phyloP scores from a whole-genome alignment of 805 yeast genomes.

The Sungouiozyma ichnusensis region DNA sequence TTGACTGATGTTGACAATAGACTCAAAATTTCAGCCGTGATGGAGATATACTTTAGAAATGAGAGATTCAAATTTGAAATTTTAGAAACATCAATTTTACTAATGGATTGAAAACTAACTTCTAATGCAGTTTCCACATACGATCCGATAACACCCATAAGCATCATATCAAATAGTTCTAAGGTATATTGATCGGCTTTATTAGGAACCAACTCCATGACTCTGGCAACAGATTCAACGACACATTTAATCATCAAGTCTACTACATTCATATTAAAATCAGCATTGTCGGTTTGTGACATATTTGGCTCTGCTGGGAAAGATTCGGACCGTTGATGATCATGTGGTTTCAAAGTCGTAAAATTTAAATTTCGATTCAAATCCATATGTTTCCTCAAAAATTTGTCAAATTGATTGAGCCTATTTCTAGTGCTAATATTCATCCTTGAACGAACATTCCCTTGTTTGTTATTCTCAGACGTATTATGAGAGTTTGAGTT shows the following conservation, averaged over 20 bases:
- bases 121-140: slow-evolving; percentile 72
- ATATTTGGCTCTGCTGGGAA: neutral
- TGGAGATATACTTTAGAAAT: slow-evolving; percentile 40
- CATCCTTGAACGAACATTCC: neutral
- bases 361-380: neutral
- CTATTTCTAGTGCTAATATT: neutral
- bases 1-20: slow-evolving; percentile 64
- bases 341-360: slow-evolving; percentile 1
- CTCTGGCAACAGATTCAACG: slow-evolving; percentile 69
- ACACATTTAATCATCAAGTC: slow-evolving; percentile 58
- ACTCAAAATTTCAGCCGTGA: slow-evolving; percentile 49
- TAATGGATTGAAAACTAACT: slow-evolving; percentile 43
- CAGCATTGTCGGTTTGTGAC: neutral
- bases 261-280: slow-evolving; percentile 35
- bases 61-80: slow-evolving; percentile 33
- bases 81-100: slow-evolving; percentile 27
- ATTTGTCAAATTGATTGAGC: slow-evolving; percentile 2
- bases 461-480: neutral
- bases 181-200: slow-evolving; percentile 51
- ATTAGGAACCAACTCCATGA: slow-evolving; percentile 59
- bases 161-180: slow-evolving; percentile 55
- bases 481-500: neutral
- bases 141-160: slow-evolving; percentile 60
- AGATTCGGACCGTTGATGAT: neutral
- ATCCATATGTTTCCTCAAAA: neutral